phyloP scores from a whole-genome alignment of 306 rosid genomes.

The Comarum palustre region DNA sequence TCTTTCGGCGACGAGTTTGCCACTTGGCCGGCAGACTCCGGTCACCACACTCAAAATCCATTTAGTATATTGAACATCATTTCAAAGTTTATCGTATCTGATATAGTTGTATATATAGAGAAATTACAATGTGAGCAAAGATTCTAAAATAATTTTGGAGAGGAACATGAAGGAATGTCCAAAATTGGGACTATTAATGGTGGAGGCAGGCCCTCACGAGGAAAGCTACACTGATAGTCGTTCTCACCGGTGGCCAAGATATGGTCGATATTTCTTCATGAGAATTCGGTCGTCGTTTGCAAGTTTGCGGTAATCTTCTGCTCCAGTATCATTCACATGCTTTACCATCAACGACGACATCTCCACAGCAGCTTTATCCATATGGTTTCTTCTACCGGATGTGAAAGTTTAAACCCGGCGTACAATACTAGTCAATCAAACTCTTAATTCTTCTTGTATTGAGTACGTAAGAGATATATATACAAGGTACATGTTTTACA shows the following conservation, averaged over 20 bases:
- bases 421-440: not conserved
- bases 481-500: no score
- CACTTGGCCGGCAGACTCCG: not conserved
- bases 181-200: not conserved
- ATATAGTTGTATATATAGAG: not conserved
- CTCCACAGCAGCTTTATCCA: constrained; percentile 32
- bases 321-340: not conserved
- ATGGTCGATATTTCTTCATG: not conserved
- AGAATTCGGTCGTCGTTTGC: not conserved
- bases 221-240: not conserved
- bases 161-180: not conserved
- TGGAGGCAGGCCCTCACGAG: not conserved
- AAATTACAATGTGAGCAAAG: constrained; percentile 2
- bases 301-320: not conserved
- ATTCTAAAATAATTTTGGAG: constrained; percentile 17
- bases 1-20: no score
- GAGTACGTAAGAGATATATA: no score
- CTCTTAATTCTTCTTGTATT: no score
- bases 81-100: constrained; percentile 7
- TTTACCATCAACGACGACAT: not conserved
- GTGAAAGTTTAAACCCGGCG: not conserved
- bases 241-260: not conserved
- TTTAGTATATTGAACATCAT: not conserved
- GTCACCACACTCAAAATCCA: not conserved
- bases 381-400: not conserved